phyloP scores from a whole-genome alignment of 2,329 filamentous ascomycete species.

The Penicillium palitans region DNA sequence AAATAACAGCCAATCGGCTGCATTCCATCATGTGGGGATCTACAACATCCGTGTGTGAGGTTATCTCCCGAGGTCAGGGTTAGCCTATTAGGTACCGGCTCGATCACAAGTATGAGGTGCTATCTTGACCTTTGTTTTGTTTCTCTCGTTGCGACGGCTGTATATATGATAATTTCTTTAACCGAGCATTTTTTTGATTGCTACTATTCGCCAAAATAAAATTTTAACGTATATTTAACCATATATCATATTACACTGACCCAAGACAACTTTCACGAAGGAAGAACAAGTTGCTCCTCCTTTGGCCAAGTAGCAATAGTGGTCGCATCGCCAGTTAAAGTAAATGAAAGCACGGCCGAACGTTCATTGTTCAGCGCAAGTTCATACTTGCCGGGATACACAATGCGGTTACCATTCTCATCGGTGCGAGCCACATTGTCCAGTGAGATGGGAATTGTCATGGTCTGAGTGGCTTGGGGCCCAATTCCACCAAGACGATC shows the following conservation, averaged over 20 bases:
- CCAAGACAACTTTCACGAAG: conserved; percentile 6
- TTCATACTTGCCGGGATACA: conserved; percentile 47
- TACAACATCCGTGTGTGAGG: no score
- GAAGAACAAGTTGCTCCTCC: conserved; percentile 25
- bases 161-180: conserved; percentile 17
- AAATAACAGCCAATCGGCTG: no score
- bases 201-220: not conserved
- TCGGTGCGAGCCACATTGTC: conserved; percentile 43
- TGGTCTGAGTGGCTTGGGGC: conserved; percentile 24
- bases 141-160: conserved; percentile 4
- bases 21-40: no score
- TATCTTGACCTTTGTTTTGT: conserved; percentile 30
- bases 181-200: not conserved
- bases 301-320: conserved; percentile 39
- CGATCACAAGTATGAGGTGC: no score
- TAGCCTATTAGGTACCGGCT: no score
- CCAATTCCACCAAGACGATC: conserved; percentile 34
- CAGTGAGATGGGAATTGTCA: conserved; percentile 40
- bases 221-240: not conserved
- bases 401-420: conserved; percentile 38
- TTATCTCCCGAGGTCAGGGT: no score
- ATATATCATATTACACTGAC: not conserved
- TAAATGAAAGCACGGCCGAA: conserved; percentile 35
- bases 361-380: conserved; percentile 45
- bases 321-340: conserved; percentile 34